Evolutionary conservation across 768 basidiomycete genomes (phyloP).

Genomic region (Mycena amicta): DNA sequence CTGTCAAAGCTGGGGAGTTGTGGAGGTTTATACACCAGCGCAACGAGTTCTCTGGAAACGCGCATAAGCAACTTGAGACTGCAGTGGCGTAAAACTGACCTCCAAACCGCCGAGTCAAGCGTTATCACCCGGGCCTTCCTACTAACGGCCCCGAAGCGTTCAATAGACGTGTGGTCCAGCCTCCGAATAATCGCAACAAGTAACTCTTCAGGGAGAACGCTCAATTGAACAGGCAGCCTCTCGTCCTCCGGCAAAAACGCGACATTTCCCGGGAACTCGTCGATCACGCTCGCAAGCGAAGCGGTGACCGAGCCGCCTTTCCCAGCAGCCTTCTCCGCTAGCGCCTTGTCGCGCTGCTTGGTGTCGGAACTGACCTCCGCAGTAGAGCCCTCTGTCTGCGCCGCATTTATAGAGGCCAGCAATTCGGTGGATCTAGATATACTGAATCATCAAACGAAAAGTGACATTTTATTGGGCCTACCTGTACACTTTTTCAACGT

Average conservation of each 20-base stretch:
- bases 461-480: too few relatives aligned
- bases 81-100: constrained; percentile 43
- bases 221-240: constrained; percentile 53
- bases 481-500: constrained; percentile 75
- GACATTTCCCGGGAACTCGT: constrained; percentile 49
- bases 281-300: constrained; percentile 50
- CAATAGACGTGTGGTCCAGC: constrained; percentile 69
- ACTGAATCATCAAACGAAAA: too few relatives aligned
- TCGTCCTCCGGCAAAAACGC: constrained; percentile 75
- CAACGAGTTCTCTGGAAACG: constrained; percentile 60
- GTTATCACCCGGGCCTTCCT: constrained; percentile 76
- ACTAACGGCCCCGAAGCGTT: constrained; percentile 74
- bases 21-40: constrained; percentile 70
- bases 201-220: constrained; percentile 74
- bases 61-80: not conserved
- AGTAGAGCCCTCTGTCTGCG: constrained; percentile 24
- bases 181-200: constrained; percentile 65
- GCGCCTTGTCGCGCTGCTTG: constrained; percentile 2
- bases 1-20: constrained; percentile 61
- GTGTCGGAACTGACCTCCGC: constrained; percentile 8
- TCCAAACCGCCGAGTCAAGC: constrained; percentile 75
- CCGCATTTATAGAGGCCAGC: constrained; percentile 37
- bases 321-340: constrained; percentile 23
- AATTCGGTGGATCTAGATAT: constrained; percentile 62
- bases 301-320: constrained; percentile 30